Base-by-base conservation (phyloP, 2,329 filamentous ascomycete genomes). In the Fusarium duplospermum region DNA sequence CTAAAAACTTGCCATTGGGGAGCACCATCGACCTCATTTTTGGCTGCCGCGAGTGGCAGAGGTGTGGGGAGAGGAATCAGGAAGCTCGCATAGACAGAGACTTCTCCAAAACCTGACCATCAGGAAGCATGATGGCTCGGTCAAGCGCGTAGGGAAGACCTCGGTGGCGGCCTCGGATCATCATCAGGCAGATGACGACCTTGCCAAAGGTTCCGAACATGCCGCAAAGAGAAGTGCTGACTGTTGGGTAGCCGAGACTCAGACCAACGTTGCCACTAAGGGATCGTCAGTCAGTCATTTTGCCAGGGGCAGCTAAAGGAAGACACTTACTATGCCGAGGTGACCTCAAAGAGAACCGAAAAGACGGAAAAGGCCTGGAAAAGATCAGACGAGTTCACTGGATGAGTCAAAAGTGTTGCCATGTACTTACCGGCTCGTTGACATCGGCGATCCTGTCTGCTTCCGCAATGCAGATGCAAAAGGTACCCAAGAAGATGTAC, bases 401-500 rank as follows among this genome's bases (percentile, higher is more conserved):
- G n/a, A n/a, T n/a, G n/a, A n/a, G n/a, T n/a, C n/a, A n/a, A n/a
- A n/a, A n/a, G n/a, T n/a, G n/a, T n/a, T n/a, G n/a, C n/a, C n/a
- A n/a, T n/a, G n/a, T n/a, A n/a, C n/a, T n/a, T 66, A 79, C 79
- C 10, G 75, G 75, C 1, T 80, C 76, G 1, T 67, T 58, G 0
- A 38, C 16, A 40, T 80, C 72, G 10, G 74, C 73, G 3, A 80
- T 72, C 2, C 69, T 69, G 4, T 35, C 31, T 0, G 76, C 69
- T 60, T 81, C 79, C 1, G 76, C 69, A 5, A 82, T 78, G 7
- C 77, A 81, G 0, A 84, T 81, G 11, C 77, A 77, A 35, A 84
- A 83, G 0, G 80, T 80, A 0, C 82, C 83, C 4, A 84, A 45
- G 20, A 83, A 83, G 2, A 84, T 82, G 29, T 83, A 84, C 82